Base-by-base conservation (phyloP, 176 grass and related monocot species). In the Rhipidocladum racemiflorum region DNA sequence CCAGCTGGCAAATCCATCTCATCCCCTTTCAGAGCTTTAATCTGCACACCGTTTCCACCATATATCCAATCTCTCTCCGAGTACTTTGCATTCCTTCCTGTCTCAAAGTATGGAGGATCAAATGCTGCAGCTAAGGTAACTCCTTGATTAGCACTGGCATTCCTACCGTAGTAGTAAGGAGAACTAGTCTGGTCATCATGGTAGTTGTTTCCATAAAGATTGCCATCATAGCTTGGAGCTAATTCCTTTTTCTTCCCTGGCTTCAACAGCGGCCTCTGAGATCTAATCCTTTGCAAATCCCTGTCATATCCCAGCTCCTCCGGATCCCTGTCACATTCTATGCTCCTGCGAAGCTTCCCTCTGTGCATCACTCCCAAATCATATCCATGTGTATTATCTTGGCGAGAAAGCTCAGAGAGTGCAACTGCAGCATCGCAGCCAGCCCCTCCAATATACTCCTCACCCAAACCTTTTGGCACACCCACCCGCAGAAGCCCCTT, bases 121-220 rank as follows among this genome's bases (percentile, higher is more conserved):
- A 88, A 99, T 62, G 83, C 75, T 48, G 88, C 83, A 54, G 92
- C 91, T 56, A 95, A 51, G 67, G 93, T 99, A 66, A 95, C 92
- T 18, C 75, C 74, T 74, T 90, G 92, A 74, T 78, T 87, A 70
- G 68, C 48, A 66, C 50, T 38, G 46, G 69, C 75, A 30, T 76
- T 84, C 65, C 88, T 90, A 1, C 82, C 89, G 72, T 84, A 73
- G 74, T 93, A 85, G 78, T 87, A 73, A 78, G 88, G 57, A 21
- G 79, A 80, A 25, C 49, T 48, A 45, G 60, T 57, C 68, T 76
- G 81, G 72, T 42, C 86, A 54, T 89, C 89, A 12, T 28, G 74
- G 40, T 80, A 84, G 42, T 76, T 88, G 28, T 87, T 89, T 65
- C 49, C 77, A 29, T 87, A 77, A 34, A 76, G 76, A 65, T 81